These are phyloP conservation scores for Plectosphaerella plurivora DNA, from an alignment of 2,329 filamentous ascomycete genomes.

Conservation along the genomic window DNA sequence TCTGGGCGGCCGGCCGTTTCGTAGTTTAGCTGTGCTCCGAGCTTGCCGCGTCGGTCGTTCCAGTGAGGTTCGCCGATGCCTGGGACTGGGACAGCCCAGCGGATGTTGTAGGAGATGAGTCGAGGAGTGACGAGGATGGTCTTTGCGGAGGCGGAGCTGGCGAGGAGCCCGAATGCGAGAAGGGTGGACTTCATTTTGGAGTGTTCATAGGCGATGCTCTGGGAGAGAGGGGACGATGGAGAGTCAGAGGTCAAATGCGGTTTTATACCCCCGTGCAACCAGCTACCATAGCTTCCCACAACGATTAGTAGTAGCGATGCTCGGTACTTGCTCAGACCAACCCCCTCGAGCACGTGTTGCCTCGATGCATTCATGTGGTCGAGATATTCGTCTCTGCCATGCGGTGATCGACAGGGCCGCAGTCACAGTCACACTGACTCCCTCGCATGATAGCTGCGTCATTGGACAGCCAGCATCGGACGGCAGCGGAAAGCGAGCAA, in stretches of 20 bases:
- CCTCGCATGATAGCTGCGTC: too few species aligned
- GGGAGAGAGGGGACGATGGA: too few species aligned
- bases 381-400: too few species aligned
- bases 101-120: constrained; percentile 43
- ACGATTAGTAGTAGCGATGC: too few species aligned
- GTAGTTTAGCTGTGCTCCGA: constrained; percentile 32
- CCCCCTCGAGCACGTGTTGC: neutral
- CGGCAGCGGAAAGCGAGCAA: neutral
- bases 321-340: neutral
- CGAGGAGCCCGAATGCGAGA: neutral
- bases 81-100: constrained; percentile 35
- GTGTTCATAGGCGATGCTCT: too few species aligned
- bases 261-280: too few species aligned
- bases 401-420: too few species aligned
- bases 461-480: neutral
- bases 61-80: constrained; percentile 36
- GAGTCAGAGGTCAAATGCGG: too few species aligned
- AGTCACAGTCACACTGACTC: too few species aligned
- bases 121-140: constrained; percentile 22
- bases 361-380: neutral
- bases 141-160: neutral
- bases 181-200: neutral
- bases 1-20: constrained; percentile 22
- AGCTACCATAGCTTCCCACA: too few species aligned
- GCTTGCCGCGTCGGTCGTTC: constrained; percentile 27